Base-by-base conservation (phyloP, 371 early-diverging fungal genomes). In the Vairimorpha necatrix region DNA sequence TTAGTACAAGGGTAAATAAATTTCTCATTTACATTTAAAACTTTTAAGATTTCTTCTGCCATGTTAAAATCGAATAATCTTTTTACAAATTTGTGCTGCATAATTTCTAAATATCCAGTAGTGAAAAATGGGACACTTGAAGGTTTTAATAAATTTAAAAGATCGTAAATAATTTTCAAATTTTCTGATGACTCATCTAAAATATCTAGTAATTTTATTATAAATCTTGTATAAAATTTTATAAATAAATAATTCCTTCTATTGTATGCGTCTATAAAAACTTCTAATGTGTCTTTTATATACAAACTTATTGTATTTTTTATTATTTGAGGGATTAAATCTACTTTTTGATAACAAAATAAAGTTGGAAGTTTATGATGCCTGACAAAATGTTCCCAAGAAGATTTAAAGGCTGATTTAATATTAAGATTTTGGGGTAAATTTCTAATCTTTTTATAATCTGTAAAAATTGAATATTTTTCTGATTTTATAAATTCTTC, bases 381-480 rank as follows among this genome's bases (percentile, higher is more conserved):
- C 32, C 75, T 48, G 14, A 79, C 72, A 61, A 82, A 82, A 66
- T 82, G 82, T 18, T 75, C 67, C 82, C 82, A 82, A 18, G 69
- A 54, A 26, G 67, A 48, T 72, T 76, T 82, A 33, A 82, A 82
- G 18, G 78, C 78, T 0, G 70, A 50, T 38, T 56, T 69, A 9
- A 81, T 36, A 54, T 77, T 71, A 1, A 71, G 4, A 2, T 39
- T 38, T 26, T 28, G 28, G 7, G 34, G 24, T 14, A 60, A 61
- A 33, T 36, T 28, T 22, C 42, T 65, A 34, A 33, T 24, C 30
- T 36, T 62, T 39, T 69, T 78, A 30, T 48, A 50, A 36, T 42
- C 48, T n/a, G 74, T 22, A 24, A 77, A 60, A 6, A 48, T 50
- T 32, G 33, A 67, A 22, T 61, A 72, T 30, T 50, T 56, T 30